phyloP scores from a whole-genome alignment of 2,329 filamentous ascomycete species.

The Fusarium xyrophilum region DNA sequence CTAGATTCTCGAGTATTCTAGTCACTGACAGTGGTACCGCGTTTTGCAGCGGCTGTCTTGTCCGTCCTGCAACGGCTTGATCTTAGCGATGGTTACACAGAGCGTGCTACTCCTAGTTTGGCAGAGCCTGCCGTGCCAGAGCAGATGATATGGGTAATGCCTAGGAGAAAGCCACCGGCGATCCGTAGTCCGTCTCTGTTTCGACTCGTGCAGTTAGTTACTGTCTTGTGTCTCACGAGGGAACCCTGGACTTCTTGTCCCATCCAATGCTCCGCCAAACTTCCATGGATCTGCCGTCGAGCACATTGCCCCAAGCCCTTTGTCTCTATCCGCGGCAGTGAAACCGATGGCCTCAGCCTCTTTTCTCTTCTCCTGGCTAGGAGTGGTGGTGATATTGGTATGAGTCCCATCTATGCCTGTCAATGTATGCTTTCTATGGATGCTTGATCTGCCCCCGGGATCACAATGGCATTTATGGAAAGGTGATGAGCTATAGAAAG shows the following conservation, averaged over 20 bases:
- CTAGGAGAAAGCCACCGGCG: slow-evolving; percentile 24
- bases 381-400: slow-evolving; percentile 19
- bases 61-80: slow-evolving; percentile 10
- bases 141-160: slow-evolving; percentile 17
- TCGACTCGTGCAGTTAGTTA: not conserved
- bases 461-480: slow-evolving; percentile 1
- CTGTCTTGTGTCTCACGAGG: not conserved
- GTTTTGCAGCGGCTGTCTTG: slow-evolving; percentile 30
- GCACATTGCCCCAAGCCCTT: not conserved
- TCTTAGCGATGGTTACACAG: slow-evolving; percentile 35
- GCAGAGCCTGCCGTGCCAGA: slow-evolving; percentile 23
- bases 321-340: slow-evolving; percentile 1
- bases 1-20: not conserved
- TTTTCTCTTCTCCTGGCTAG: not conserved
- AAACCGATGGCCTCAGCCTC: slow-evolving; percentile 16
- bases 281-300: slow-evolving; percentile 12
- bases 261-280: slow-evolving; percentile 11
- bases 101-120: slow-evolving; percentile 36
- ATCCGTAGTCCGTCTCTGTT: slow-evolving; percentile 19
- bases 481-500: slow-evolving; percentile 32
- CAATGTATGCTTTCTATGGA: slow-evolving; percentile 12
- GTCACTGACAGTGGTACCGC: not conserved
- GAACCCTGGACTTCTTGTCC: slow-evolving; percentile 13
- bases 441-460: slow-evolving; percentile 28
- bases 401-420: slow-evolving; percentile 15